A percentile compares a stretch with the other conserved stretches of the same genome.
Conservation (phyloP, 1,284 basidiomycete species). For the Trichosporon faecale region DNA sequence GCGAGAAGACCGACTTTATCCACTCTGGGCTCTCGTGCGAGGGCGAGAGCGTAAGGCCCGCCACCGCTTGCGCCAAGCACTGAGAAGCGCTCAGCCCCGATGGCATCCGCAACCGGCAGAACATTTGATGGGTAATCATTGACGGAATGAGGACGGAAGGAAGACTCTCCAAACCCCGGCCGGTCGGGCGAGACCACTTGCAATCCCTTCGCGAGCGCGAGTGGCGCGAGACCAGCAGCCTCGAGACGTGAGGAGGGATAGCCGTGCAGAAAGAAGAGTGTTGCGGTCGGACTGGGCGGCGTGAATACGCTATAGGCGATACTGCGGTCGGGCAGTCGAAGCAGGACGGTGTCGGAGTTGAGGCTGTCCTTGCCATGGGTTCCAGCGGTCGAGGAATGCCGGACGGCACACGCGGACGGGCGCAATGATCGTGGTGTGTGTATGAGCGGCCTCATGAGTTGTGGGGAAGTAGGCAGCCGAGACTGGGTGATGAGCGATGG, state of each 20-base stretch:
- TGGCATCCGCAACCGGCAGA: slow-evolving; percentile 10
- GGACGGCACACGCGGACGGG: not conserved
- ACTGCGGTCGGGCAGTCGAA: not conserved
- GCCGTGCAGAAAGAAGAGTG: slow-evolving; percentile 22
- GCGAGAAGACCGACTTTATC: slow-evolving; percentile 14
- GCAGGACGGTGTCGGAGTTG: not conserved
- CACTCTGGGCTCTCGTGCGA: not conserved
- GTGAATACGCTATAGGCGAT: not conserved
- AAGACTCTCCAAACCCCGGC: slow-evolving; percentile 20
- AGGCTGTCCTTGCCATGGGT: not conserved
- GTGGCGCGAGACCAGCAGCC: not conserved
- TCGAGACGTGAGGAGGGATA: slow-evolving; percentile 22
- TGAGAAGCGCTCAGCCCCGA: not conserved
- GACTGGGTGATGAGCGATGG: not conserved
- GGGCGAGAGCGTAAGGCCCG: slow-evolving; percentile 21
- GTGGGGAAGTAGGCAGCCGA: not conserved
- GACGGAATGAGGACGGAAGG: not conserved
- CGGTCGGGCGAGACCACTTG: slow-evolving; percentile 21
- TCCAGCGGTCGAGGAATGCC: not conserved
- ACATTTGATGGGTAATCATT: slow-evolving; percentile 11
- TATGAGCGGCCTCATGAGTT: not conserved
- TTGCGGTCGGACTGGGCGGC: not conserved
- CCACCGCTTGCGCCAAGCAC: slow-evolving; percentile 21
- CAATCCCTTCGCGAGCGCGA: not conserved
- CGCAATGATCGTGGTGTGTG: not conserved